Evolutionary conservation across 495 filamentous ascomycete genomes (phyloP).

Genomic region (Thermochaetoides thermophila): DNA sequence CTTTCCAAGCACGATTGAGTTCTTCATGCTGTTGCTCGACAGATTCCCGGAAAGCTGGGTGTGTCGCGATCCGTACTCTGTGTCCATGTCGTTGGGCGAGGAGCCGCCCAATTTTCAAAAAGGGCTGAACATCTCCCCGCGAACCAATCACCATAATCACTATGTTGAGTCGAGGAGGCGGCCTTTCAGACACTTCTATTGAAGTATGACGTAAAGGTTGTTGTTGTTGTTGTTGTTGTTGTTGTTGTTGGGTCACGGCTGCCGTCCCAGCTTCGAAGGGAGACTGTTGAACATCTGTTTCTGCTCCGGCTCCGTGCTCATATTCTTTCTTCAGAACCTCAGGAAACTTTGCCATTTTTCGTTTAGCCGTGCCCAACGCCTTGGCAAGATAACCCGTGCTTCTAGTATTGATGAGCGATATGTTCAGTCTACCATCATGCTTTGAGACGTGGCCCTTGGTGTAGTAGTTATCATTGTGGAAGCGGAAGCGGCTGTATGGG

Average conservation of each 20-base stretch:
- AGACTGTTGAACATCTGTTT: too few relatives aligned
- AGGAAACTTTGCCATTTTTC: constrained; percentile 21
- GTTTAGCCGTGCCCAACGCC: constrained; percentile 45
- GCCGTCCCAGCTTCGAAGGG: too few relatives aligned
- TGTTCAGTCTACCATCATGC: constrained; percentile 53
- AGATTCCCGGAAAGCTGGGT: constrained; percentile 53
- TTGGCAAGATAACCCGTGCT: constrained; percentile 54
- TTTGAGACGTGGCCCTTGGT: constrained; percentile 52
- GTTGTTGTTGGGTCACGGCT: background rate
- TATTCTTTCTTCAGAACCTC: constrained; percentile 5
- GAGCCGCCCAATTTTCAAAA: constrained; percentile 49
- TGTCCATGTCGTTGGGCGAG: constrained; percentile 52
- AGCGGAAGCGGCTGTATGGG: constrained; percentile 30
- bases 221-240: background rate
- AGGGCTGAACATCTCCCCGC: constrained; percentile 63
- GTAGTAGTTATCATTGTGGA: constrained; percentile 48
- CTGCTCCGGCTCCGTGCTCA: background rate
- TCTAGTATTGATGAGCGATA: constrained; percentile 52
- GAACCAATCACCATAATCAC: constrained; percentile 71
- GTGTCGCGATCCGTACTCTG: constrained; percentile 63
- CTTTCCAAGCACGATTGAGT: too few relatives aligned
- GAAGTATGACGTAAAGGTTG: background rate
- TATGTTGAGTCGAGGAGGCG: constrained; percentile 40
- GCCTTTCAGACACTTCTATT: too few relatives aligned
- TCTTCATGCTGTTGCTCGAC: constrained; percentile 44